phyloP scores from a whole-genome alignment of 1,284 basidiomycete genomes.

The Cutaneotrichosporon cyanovorans region DNA sequence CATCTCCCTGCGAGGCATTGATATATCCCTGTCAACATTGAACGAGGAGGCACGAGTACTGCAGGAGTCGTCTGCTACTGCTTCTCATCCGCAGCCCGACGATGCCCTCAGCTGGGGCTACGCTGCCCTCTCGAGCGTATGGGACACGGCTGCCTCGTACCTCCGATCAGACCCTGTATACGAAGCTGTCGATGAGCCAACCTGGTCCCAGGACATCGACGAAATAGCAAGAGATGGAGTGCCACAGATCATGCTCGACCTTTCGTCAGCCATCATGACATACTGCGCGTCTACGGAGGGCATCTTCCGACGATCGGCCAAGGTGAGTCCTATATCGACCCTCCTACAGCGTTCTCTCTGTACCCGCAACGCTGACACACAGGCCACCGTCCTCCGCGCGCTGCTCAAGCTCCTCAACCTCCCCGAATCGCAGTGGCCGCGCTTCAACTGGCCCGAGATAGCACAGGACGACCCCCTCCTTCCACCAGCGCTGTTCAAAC shows the following conservation, averaged over 20 bases:
- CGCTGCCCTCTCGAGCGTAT: conserved; percentile 1
- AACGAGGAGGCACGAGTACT: conserved; percentile 26
- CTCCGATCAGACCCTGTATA: background rate
- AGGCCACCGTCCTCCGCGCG: conserved; percentile 18
- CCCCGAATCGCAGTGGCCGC: conserved; percentile 22
- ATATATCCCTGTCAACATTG: conserved; percentile 23
- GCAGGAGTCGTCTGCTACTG: too few species aligned
- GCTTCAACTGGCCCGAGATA: conserved; percentile 28
- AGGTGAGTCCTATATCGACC: conserved; percentile 18
- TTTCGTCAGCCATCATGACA: conserved; percentile 25
- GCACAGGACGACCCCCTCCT: conserved; percentile 29
- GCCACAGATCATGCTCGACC: conserved; percentile 17
- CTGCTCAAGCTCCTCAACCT: conserved; percentile 24
- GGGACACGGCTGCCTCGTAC: conserved; percentile 4
- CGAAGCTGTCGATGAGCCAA: background rate
- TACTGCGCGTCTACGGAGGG: conserved; percentile 29
- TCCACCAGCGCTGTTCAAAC: conserved; percentile 20
- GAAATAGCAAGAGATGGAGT: conserved; percentile 18
- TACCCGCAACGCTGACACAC: background rate
- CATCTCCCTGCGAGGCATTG: conserved; percentile 28
- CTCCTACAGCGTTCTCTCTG: too few species aligned
- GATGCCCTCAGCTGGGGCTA: conserved; percentile 2
- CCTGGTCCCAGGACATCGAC: conserved; percentile 13
- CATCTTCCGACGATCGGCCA: conserved; percentile 31
- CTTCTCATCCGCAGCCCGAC: conserved; percentile 14